These are phyloP conservation scores for Bryoglossum gracile DNA, from an alignment of 495 filamentous ascomycete genomes.

Conservation along the genomic window DNA sequence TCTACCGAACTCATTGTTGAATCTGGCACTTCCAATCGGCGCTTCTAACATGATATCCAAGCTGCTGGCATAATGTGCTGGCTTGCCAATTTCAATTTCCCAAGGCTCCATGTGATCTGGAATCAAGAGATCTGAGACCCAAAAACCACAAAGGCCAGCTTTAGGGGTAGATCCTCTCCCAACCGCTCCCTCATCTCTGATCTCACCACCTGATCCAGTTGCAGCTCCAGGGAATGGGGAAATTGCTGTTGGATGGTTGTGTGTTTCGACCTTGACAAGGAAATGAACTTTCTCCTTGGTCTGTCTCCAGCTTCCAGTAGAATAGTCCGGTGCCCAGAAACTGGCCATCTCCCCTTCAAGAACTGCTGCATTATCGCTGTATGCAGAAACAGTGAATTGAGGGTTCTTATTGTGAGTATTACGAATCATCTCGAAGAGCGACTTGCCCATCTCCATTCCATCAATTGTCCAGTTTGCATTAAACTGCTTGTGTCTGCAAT, in stretches of 20 bases:
- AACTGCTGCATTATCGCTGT: constrained; percentile 96
- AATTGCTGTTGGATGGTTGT: constrained; percentile 96
- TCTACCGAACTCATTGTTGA: constrained; percentile 98
- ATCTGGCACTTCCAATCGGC: constrained; percentile 86
- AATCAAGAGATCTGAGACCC: constrained; percentile 86
- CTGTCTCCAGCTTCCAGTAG: constrained; percentile 79
- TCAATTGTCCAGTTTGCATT: constrained; percentile 98
- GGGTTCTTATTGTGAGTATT: constrained; percentile 82
- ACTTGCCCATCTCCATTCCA: constrained; percentile 65
- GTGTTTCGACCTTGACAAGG: constrained; percentile 92
- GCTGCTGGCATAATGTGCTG: constrained; percentile 83
- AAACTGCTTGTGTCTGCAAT: constrained; percentile 75
- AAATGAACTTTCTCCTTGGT: constrained; percentile 85
- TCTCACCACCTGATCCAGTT: constrained; percentile 92
- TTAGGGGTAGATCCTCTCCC: constrained; percentile 89
- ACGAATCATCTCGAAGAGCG: constrained; percentile 89
- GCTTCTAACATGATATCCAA: constrained; percentile 97
- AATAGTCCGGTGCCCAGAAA: constrained; percentile 78
- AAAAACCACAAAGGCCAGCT: constrained; percentile 86
- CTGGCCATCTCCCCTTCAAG: constrained; percentile 66
- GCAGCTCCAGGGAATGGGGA: constrained; percentile 83
- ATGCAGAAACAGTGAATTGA: constrained; percentile 79
- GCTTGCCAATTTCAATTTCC: constrained; percentile 87
- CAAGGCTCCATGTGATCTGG: constrained; percentile 75
- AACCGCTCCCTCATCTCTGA: constrained; percentile 89